Evolutionary conservation across 495 filamentous ascomycete species (phyloP).

Genomic region (Aspergillus heteromorphus): DNA sequence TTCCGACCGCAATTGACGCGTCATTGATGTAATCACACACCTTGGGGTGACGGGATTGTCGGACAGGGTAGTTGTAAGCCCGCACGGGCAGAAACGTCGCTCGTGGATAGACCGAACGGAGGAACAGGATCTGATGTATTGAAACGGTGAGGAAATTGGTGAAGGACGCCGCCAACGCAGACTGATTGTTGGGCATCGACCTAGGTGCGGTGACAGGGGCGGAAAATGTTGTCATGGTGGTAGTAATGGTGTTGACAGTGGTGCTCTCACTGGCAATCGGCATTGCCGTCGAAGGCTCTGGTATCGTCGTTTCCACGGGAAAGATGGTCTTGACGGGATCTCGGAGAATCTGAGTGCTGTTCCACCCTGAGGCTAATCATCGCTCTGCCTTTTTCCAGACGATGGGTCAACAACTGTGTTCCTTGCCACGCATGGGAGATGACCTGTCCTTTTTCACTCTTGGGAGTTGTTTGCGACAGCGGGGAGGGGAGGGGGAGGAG

Average conservation of each 20-base stretch:
- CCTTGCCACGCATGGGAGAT: slow-evolving; percentile 10
- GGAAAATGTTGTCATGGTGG: slow-evolving; percentile 46
- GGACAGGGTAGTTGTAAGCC: slow-evolving; percentile 84
- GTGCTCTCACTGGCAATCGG: slow-evolving; percentile 47
- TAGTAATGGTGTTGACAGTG: slow-evolving; percentile 29
- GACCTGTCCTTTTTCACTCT: slow-evolving; percentile 10
- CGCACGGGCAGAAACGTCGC: slow-evolving; percentile 74
- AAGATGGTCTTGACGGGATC: slow-evolving; percentile 36
- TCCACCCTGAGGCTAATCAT: slow-evolving; percentile 49
- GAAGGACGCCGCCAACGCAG: slow-evolving; percentile 44
- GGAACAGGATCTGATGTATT: slow-evolving; percentile 90
- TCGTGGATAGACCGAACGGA: slow-evolving; percentile 76
- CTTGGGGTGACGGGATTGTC: slow-evolving; percentile 82
- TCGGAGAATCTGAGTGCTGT: slow-evolving; percentile 44
- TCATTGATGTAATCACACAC: slow-evolving; percentile 90
- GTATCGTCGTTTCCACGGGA: slow-evolving; percentile 34
- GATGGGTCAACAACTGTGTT: slow-evolving; percentile 26
- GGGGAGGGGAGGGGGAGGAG: neutral
- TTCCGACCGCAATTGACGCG: slow-evolving; percentile 68
- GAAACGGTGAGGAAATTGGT: slow-evolving; percentile 78
- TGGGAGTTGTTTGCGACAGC: neutral
- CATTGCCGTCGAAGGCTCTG: slow-evolving; percentile 39
- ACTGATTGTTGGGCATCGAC: slow-evolving; percentile 41
- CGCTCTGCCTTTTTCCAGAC: slow-evolving; percentile 41
- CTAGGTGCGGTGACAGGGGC: slow-evolving; percentile 39